Base-by-base conservation (phyloP, 345 rosid genomes). In the Salix exigua region DNA sequence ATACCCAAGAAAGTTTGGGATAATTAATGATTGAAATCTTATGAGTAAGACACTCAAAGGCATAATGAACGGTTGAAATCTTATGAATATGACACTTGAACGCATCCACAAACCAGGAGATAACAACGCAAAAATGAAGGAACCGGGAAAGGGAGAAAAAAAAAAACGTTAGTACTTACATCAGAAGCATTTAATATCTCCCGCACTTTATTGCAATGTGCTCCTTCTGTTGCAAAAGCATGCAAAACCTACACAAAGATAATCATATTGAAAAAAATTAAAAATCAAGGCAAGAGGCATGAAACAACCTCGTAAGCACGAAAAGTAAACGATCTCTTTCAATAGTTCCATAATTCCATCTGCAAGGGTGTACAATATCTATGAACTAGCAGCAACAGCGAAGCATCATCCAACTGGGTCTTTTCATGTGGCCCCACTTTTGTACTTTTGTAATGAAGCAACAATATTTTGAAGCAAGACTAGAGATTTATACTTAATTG, bases 151-250 rank as follows among this genome's bases (percentile, higher is more conserved):
- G 37, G 35, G 2, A 28, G 1, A 30, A 30, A 7, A 37, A 37
- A 37, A 48, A 28, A 69, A 9, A 70, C 14, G 26, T 30, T 65
- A 38, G 7, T 50, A 89, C 98, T 89, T 85, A 96, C 99, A 81
- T 92, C 91, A 14, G 99, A 96, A n/a, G 98, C 86, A 76, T 89
- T 89, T 74, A 96, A 83, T 81, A 96, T 80, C 66, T 93, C 98
- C 5, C 92, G 91, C 60, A 93, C 97, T 90, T 88, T 90, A 40
- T 85, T 84, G 74, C 99, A 93, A 74, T 96, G 97, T 50, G 99
- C 98, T 26, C 98, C 98, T 90, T 96, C 98, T 9, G 99, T 85
- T 75, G 98, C 97, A 74, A 96, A 93, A 63, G 98, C 98, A 78
- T 94, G 98, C 85, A 96, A 83, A 78, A 96, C 97, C 99, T 93